Evolutionary conservation across 2,329 filamentous ascomycete genomes (phyloP).

Genomic region (Lecanicillium sp.): DNA sequence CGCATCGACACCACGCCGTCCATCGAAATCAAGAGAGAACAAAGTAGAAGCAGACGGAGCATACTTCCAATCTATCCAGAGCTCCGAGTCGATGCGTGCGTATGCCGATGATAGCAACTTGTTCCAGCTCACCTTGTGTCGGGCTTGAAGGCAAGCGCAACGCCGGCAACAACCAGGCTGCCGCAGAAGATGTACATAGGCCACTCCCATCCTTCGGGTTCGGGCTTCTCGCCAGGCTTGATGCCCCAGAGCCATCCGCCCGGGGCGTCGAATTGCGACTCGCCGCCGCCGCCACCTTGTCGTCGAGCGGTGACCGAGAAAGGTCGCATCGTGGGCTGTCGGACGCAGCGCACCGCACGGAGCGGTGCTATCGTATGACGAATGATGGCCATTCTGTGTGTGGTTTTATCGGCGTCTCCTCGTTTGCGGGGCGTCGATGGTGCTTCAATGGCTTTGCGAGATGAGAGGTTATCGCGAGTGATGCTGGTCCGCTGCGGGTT

Average conservation of each 20-base stretch:
- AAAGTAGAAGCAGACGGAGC: too few relatives aligned
- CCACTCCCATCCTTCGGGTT: constrained; percentile 94
- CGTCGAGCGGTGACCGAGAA: constrained; percentile 37
- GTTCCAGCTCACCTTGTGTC: constrained; percentile 81
- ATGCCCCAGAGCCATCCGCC: constrained; percentile 89
- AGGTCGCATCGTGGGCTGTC: constrained; percentile 25
- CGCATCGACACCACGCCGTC: constrained; percentile 9
- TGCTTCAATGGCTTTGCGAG: constrained; percentile 20
- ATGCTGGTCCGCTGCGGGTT: too few relatives aligned
- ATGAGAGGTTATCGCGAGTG: background rate
- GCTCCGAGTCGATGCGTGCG: background rate
- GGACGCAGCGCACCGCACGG: constrained; percentile 28
- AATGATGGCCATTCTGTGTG: constrained; percentile 24
- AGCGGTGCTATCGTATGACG: constrained; percentile 27
- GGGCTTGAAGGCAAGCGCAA: constrained; percentile 93
- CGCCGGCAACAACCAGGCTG: constrained; percentile 60
- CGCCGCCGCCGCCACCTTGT: constrained; percentile 40
- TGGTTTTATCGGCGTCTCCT: constrained; percentile 12
- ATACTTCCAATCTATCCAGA: background rate
- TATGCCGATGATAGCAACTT: background rate
- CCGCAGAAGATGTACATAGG: constrained; percentile 79
- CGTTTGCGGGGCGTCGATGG: constrained; percentile 14
- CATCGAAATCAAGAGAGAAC: too few relatives aligned
- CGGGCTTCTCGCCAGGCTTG: constrained; percentile 89
- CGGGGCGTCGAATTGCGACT: constrained; percentile 80